phyloP scores from a whole-genome alignment of 768 basidiomycete species.

The Tulasnella sp. region DNA sequence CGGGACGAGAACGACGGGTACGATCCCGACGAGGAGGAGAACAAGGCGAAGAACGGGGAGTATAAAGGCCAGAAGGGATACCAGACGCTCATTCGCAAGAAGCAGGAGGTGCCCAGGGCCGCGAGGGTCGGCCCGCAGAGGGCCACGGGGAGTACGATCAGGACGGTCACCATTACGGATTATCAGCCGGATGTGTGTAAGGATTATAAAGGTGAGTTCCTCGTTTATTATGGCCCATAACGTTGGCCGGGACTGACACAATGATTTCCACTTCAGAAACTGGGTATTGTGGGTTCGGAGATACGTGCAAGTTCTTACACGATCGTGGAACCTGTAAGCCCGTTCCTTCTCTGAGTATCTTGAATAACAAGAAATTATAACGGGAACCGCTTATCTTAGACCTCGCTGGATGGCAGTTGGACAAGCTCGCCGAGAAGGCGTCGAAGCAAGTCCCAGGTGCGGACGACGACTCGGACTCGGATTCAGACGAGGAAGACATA shows the following conservation, averaged over 20 bases:
- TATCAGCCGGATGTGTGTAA: constrained; percentile 99
- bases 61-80: constrained; percentile 82
- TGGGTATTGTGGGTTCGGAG: constrained; percentile 97
- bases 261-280: constrained; percentile 49
- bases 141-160: constrained; percentile 55
- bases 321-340: constrained; percentile 87
- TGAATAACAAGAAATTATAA: neutral
- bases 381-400: constrained; percentile 36
- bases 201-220: constrained; percentile 85
- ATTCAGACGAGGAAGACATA: constrained; percentile 73
- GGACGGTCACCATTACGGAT: constrained; percentile 90
- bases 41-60: constrained; percentile 62
- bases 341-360: neutral
- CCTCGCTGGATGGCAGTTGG: constrained; percentile 97
- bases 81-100: constrained; percentile 67
- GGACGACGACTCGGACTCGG: constrained; percentile 42
- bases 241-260: neutral
- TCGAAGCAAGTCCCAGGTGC: constrained; percentile 46
- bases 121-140: constrained; percentile 78
- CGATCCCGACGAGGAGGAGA: constrained; percentile 33
- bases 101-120: constrained; percentile 61
- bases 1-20: constrained; percentile 29
- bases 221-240: no score
- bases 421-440: constrained; percentile 78
- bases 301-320: constrained; percentile 98